phyloP scores from a whole-genome alignment of 345 rosid species.

The Triadica sebifera region DNA sequence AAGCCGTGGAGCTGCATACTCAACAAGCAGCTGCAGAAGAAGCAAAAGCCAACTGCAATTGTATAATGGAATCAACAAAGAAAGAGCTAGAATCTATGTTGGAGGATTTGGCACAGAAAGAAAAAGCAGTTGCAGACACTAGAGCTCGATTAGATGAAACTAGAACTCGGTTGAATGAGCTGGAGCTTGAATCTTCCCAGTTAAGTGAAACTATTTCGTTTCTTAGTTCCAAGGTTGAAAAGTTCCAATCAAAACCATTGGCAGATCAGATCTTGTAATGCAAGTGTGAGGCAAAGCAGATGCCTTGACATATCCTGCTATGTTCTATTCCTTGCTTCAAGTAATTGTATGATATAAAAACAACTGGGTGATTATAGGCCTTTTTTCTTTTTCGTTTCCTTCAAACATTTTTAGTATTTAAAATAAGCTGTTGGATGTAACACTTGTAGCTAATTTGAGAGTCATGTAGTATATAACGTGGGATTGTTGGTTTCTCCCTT shows the following conservation, averaged over 20 bases:
- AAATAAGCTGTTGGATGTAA: background rate
- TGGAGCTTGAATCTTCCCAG: slow-evolving; percentile 45
- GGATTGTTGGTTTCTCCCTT: background rate
- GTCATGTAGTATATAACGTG: background rate
- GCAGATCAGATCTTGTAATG: slow-evolving; percentile 53
- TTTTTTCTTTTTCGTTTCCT: background rate
- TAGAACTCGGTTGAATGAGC: slow-evolving; percentile 31
- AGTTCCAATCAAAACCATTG: slow-evolving; percentile 45
- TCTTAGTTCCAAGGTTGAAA: slow-evolving; percentile 37
- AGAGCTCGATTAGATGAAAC: slow-evolving; percentile 38
- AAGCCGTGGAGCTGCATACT: slow-evolving; percentile 46
- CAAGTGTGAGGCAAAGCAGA: background rate
- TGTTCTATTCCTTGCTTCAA: background rate
- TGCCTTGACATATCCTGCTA: background rate
- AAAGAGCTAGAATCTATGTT: slow-evolving; percentile 44
- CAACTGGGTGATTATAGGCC: slow-evolving; percentile 8
- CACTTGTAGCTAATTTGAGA: background rate
- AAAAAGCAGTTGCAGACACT: slow-evolving; percentile 42
- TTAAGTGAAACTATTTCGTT: slow-evolving; percentile 39
- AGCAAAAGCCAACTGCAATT: slow-evolving; percentile 42
- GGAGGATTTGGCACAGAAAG: slow-evolving; percentile 46
- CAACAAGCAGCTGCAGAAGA: slow-evolving; percentile 40
- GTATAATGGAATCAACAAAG: slow-evolving; percentile 40
- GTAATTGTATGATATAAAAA: slow-evolving; percentile 16
- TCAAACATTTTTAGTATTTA: background rate